Evolutionary conservation across 129 eudicot species (phyloP).

Genomic region (Helianthus annuus): DNA sequence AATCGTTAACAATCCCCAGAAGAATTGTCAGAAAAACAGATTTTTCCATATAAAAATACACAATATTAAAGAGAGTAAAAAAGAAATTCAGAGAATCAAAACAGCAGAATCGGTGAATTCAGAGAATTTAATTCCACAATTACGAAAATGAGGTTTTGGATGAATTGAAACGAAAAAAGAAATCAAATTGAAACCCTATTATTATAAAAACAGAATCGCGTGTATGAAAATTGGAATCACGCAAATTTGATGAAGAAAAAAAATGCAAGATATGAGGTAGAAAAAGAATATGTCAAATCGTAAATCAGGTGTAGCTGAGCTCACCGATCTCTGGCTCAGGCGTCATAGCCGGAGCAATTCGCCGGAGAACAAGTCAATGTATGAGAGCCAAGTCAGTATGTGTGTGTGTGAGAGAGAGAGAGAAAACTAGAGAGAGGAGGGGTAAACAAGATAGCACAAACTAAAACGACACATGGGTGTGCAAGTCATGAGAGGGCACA

Average conservation of each 20-base stretch:
- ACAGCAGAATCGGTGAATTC: constrained; percentile 1
- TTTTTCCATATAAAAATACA: background rate
- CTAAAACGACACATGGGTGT: constrained; percentile 12
- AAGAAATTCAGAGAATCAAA: background rate
- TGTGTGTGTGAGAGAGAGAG: constrained; percentile 4
- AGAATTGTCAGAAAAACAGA: constrained; percentile 7
- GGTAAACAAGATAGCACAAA: constrained; percentile 3
- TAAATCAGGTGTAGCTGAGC: constrained; percentile 39
- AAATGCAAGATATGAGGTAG: constrained; percentile 5
- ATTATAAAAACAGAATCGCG: background rate
- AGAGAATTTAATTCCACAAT: background rate
- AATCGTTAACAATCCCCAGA: background rate
- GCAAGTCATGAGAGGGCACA: constrained; percentile 7
- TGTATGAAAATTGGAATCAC: constrained; percentile 45
- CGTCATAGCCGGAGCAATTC: constrained; percentile 38
- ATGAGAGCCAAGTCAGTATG: constrained; percentile 44
- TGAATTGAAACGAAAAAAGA: background rate
- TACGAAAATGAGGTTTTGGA: background rate
- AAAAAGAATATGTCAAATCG: background rate
- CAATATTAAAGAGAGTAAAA: background rate
- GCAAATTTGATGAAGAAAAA: constrained; percentile 6
- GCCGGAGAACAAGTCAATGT: constrained; percentile 42
- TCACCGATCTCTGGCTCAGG: constrained; percentile 55
- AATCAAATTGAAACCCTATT: constrained; percentile 2
- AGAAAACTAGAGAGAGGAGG: background rate